Percentiles rank a stretch among this genome's conserved stretches.
These are phyloP conservation scores for Fomitopsis palustris DNA, from an alignment of 1,284 basidiomycete species.

Conservation along the genomic window DNA sequence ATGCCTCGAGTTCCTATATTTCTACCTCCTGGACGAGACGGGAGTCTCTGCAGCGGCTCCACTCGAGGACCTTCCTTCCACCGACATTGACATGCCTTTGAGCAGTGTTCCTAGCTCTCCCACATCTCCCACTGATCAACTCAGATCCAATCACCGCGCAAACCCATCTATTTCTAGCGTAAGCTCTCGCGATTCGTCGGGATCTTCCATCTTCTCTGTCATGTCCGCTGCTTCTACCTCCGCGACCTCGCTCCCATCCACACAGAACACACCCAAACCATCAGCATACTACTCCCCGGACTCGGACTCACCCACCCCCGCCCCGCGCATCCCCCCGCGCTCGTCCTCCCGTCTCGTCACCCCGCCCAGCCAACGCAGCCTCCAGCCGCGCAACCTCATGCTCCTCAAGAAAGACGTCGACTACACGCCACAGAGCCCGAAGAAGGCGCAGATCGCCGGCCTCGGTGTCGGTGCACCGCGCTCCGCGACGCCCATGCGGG, in stretches of 20 bases:
- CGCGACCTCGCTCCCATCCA: slow-evolving; percentile 24
- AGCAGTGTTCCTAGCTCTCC: slow-evolving; percentile 12
- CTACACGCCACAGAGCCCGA: slow-evolving; percentile 65
- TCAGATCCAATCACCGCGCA: slow-evolving; percentile 3
- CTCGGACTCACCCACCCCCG: slow-evolving; percentile 12
- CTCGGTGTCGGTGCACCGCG: slow-evolving; percentile 29
- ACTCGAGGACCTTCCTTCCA: background rate
- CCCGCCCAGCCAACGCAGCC: slow-evolving; percentile 14
- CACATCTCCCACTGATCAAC: background rate
- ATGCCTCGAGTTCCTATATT: slow-evolving; percentile 89
- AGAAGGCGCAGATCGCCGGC: slow-evolving; percentile 40
- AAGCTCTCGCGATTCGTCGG: slow-evolving; percentile 31
- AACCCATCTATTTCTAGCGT: slow-evolving; percentile 25
- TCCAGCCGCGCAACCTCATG: slow-evolving; percentile 46
- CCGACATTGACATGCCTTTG: background rate
- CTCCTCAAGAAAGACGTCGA: slow-evolving; percentile 71
- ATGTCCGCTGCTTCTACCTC: slow-evolving; percentile 29
- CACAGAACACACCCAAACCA: slow-evolving; percentile 7
- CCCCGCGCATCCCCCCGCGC: slow-evolving; percentile 9
- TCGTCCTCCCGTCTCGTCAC: slow-evolving; percentile 19
- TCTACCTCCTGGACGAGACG: slow-evolving; percentile 82
- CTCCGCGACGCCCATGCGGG: background rate
- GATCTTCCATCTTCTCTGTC: slow-evolving; percentile 28
- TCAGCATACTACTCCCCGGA: slow-evolving; percentile 5
- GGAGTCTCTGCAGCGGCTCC: slow-evolving; percentile 9